Evolutionary conservation across 768 basidiomycete genomes (phyloP), one percentile per base, ranked within the genome.

Genomic region (Pleurotus ostreatus): DNA sequence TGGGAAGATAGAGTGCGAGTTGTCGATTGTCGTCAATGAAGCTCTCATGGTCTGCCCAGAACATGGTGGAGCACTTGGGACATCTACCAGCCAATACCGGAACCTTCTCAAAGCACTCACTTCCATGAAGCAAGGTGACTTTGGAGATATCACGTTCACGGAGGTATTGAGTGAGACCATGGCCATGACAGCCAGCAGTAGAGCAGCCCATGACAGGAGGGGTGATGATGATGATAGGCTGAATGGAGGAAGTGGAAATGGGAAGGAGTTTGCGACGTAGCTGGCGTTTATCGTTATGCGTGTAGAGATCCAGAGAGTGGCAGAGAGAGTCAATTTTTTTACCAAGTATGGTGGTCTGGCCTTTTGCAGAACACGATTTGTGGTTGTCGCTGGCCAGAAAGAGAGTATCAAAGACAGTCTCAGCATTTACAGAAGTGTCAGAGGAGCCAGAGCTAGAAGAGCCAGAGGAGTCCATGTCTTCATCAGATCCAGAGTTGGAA

Each of bases 41-140:
- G 18, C 43, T 16, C 44, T 65, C 62, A 63, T 65, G 62, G 57
- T 65, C 60, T 46, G 62, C 60, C 55, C 54, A 57, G 47, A 61
- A 63, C 30, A 57, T 46, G 5, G 57, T 57, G 9, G 58, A 38
- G 39, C 63, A 65, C 34, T 23, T 38, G 41, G 26, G 15, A 54
- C 60, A 61, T 60, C 60, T 47, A 37, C 56, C 63, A 45, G 57
- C 55, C 9, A 62, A 48, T 18, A 62, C 61, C 22, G 56, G 49
- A 26, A 57, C 49, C 55, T 62, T 40, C 18, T 38, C 6, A 49
- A 51, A 49, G 40, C 43, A 18, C 13, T 25, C 46, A 34, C 37
- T 45, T 18, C 48, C 60, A 57, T 55, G 55, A 16, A 63, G 51
- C 40, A 63, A 56, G 13, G 52, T 63, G 8, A 61, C 60, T 25